Conservation (phyloP, 2,329 filamentous ascomycete species). For the Anisogramma anomala region DNA sequence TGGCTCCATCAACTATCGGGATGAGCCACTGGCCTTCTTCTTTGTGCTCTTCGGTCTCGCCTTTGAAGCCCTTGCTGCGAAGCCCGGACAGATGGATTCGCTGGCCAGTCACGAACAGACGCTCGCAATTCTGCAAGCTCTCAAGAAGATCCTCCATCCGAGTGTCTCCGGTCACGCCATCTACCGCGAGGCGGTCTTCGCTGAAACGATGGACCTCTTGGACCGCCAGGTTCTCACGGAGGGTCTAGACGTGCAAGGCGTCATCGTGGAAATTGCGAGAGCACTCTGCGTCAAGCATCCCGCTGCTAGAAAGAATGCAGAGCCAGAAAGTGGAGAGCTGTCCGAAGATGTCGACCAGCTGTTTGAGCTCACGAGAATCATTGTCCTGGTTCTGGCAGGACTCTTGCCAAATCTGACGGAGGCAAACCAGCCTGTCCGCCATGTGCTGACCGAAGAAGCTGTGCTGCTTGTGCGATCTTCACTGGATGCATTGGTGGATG, state of each 20-base stretch:
- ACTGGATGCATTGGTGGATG: slow-evolving; percentile 81
- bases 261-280: slow-evolving; percentile 88
- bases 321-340: slow-evolving; percentile 61
- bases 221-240: slow-evolving; percentile 89
- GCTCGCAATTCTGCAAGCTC: slow-evolving; percentile 69
- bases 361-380: slow-evolving; percentile 92
- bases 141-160: slow-evolving; percentile 90
- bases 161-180: slow-evolving; percentile 94
- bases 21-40: slow-evolving; percentile 97
- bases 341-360: slow-evolving; percentile 97
- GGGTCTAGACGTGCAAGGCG: slow-evolving; percentile 73
- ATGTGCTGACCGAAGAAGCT: slow-evolving; percentile 78
- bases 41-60: slow-evolving; percentile 95
- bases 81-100: slow-evolving; percentile 53
- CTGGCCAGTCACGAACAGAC: slow-evolving; percentile 67
- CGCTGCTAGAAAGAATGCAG: slow-evolving; percentile 61
- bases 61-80: slow-evolving; percentile 85
- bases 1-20: slow-evolving; percentile 84
- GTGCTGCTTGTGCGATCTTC: slow-evolving; percentile 68
- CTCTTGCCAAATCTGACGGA: slow-evolving; percentile 74
- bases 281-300: slow-evolving; percentile 86
- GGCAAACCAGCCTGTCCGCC: slow-evolving; percentile 51
- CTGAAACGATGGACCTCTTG: slow-evolving; percentile 91
- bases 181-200: slow-evolving; percentile 90
- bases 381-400: slow-evolving; percentile 82